These are phyloP conservation scores for Rhodotorula kratochvilovae DNA, from an alignment of 768 basidiomycete species.

Conservation along the genomic window DNA sequence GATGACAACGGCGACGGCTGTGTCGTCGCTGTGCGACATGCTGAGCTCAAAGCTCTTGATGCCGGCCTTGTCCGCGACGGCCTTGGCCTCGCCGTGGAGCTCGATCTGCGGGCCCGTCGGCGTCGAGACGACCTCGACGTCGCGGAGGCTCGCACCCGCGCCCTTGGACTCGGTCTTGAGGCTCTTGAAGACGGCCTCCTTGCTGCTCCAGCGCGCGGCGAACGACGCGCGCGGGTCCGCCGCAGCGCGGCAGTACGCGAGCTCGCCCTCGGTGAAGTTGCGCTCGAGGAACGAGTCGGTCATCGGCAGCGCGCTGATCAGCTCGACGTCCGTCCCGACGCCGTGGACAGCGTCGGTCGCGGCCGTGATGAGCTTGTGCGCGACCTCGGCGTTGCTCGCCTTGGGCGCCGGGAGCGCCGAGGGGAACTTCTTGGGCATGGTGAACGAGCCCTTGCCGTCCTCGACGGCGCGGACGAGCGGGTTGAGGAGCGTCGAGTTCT, in stretches of 20 bases:
- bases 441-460: slow-evolving; percentile 79
- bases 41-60: slow-evolving; percentile 74
- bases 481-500: slow-evolving; percentile 70
- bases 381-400: slow-evolving; percentile 19
- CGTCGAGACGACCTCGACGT: slow-evolving; percentile 83
- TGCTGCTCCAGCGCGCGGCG: slow-evolving; percentile 94
- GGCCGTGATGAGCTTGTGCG: slow-evolving; percentile 26
- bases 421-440: slow-evolving; percentile 65
- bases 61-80: slow-evolving; percentile 66
- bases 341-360: slow-evolving; percentile 33
- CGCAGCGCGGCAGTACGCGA: slow-evolving; percentile 77
- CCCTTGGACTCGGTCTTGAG: slow-evolving; percentile 84
- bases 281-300: slow-evolving; percentile 80
- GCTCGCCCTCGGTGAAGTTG: slow-evolving; percentile 89
- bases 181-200: slow-evolving; percentile 96
- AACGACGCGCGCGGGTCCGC: slow-evolving; percentile 83
- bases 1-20: slow-evolving; percentile 16
- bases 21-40: slow-evolving; percentile 61
- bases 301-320: slow-evolving; percentile 36
- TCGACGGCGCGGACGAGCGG: slow-evolving; percentile 79
- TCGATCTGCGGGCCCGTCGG: slow-evolving; percentile 71
- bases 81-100: slow-evolving; percentile 69
- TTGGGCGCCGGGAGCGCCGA: slow-evolving; percentile 8
- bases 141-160: slow-evolving; percentile 89
- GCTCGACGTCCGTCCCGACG: slow-evolving; percentile 45